Evolutionary conservation across 2,329 filamentous ascomycete species (phyloP).

Genomic region (Microdochium paspali): DNA sequence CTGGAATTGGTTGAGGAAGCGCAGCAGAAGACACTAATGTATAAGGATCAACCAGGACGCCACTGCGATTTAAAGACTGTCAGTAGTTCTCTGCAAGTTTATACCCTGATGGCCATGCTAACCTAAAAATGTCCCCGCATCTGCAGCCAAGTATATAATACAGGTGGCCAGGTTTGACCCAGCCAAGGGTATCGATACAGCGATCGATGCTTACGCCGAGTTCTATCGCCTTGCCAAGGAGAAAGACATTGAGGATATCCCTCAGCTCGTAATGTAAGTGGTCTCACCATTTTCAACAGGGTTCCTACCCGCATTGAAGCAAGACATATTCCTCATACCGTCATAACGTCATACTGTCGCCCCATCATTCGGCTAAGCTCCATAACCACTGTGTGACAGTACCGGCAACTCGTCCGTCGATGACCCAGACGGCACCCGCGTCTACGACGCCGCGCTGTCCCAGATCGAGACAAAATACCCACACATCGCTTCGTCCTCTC

Average conservation of each 20-base stretch:
- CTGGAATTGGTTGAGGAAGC: too few relatives aligned
- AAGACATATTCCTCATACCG: too few relatives aligned
- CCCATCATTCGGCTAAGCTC: too few relatives aligned
- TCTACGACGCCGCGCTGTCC: conserved; percentile 65
- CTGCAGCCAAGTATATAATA: conserved; percentile 59
- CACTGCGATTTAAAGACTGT: conserved; percentile 46
- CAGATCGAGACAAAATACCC: conserved; percentile 55
- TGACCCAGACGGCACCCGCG: conserved; percentile 64
- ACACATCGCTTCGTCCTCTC: conserved; percentile 51
- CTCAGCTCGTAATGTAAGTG: conserved; percentile 63
- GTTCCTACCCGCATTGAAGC: too few relatives aligned
- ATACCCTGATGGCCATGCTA: too few relatives aligned
- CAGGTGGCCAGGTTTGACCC: conserved; percentile 80
- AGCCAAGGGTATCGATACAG: conserved; percentile 71
- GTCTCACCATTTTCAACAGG: too few relatives aligned
- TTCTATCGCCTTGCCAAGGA: conserved; percentile 55
- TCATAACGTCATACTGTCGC: too few relatives aligned
- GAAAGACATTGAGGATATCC: conserved; percentile 39
- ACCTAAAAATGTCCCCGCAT: too few relatives aligned
- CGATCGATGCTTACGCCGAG: conserved; percentile 66
- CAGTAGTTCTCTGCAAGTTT: too few relatives aligned
- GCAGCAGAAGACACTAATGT: too few relatives aligned
- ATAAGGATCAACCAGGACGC: too few relatives aligned
- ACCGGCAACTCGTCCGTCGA: conserved; percentile 69
- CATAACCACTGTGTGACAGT: conserved; percentile 17